A percentile compares a stretch with the other conserved stretches of the same genome.
These are phyloP conservation scores for Phytophthora melonis DNA, from an alignment of 352 stramenopile genomes.

Conservation along the genomic window DNA sequence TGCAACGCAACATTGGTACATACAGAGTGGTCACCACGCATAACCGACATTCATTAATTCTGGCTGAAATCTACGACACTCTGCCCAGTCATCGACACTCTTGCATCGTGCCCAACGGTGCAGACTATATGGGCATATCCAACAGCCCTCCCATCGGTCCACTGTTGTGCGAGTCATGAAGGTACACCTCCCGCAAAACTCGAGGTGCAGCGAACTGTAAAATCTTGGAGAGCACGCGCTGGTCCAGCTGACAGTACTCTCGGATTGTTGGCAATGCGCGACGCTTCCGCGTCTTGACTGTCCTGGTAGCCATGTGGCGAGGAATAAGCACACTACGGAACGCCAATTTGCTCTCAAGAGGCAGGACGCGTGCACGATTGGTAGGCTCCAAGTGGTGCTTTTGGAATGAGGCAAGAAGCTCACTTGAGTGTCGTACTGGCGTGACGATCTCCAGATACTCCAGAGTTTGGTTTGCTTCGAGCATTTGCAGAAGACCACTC, in stretches of 20 bases:
- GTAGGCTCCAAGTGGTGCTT: conserved; percentile 19
- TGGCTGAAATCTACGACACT: too few species aligned
- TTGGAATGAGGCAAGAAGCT: conserved; percentile 16
- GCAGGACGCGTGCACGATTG: background rate
- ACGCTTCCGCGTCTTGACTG: background rate
- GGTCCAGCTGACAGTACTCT: background rate
- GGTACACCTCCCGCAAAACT: background rate
- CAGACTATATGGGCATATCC: background rate
- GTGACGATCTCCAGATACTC: conserved; percentile 29
- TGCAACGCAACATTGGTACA: too few species aligned
- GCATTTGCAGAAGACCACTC: conserved; percentile 17
- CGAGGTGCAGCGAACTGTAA: background rate
- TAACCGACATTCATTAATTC: too few species aligned
- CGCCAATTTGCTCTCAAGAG: conserved; percentile 15
- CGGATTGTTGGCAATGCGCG: background rate
- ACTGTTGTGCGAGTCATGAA: background rate
- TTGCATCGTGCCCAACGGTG: too few species aligned
- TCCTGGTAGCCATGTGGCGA: background rate
- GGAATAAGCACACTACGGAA: conserved; percentile 18
- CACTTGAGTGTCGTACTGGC: conserved; percentile 9
- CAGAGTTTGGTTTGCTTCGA: conserved; percentile 14
- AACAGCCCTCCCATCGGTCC: background rate
- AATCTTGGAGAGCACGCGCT: background rate
- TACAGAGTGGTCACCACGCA: too few species aligned
- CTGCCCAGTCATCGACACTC: too few species aligned